Percentiles rank a stretch among this genome's conserved stretches.
These are phyloP conservation scores for Conticribra weissflogii DNA, from an alignment of 108 stramenopile genomes.

Conservation along the genomic window DNA sequence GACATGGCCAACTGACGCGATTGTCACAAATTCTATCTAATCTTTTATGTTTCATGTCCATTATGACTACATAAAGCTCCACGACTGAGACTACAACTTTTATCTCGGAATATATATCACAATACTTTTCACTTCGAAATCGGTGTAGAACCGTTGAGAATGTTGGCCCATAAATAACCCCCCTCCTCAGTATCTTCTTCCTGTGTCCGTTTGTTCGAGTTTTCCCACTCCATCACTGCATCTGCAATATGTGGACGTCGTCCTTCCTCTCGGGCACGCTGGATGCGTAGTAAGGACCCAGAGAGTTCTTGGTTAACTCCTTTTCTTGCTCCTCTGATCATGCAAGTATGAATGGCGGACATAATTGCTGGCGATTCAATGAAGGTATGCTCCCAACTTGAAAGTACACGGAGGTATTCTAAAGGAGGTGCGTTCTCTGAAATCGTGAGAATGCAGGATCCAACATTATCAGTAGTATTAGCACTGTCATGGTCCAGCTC, in stretches of 20 bases:
- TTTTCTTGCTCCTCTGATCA: slow-evolving; percentile 60
- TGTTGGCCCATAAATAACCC: slow-evolving; percentile 50
- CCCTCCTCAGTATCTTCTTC: slow-evolving; percentile 17
- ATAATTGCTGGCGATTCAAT: slow-evolving; percentile 18
- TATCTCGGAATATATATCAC: not conserved
- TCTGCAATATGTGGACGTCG: slow-evolving; percentile 19
- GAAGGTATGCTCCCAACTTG: slow-evolving; percentile 45
- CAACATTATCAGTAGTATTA: slow-evolving; percentile 30
- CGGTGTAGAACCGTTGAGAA: slow-evolving; percentile 49
- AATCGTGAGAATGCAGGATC: slow-evolving; percentile 51
- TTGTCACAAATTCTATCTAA: not conserved
- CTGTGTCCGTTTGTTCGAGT: not conserved
- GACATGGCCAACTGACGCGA: too few relatives aligned
- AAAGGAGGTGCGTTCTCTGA: slow-evolving; percentile 54
- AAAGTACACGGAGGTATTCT: slow-evolving; percentile 55
- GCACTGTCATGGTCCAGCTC: slow-evolving; percentile 9
- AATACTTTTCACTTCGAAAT: slow-evolving; percentile 44
- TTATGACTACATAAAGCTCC: too few relatives aligned
- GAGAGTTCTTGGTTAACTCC: slow-evolving; percentile 63
- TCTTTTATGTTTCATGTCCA: slow-evolving; percentile 4
- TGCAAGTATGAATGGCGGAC: slow-evolving; percentile 43
- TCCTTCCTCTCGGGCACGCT: slow-evolving; percentile 55
- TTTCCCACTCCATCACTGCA: slow-evolving; percentile 6
- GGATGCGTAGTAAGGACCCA: slow-evolving; percentile 70
- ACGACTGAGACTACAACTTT: too few relatives aligned